Evolutionary conservation across 2,329 filamentous ascomycete genomes (phyloP).

Genomic region (Xylaria sp.): DNA sequence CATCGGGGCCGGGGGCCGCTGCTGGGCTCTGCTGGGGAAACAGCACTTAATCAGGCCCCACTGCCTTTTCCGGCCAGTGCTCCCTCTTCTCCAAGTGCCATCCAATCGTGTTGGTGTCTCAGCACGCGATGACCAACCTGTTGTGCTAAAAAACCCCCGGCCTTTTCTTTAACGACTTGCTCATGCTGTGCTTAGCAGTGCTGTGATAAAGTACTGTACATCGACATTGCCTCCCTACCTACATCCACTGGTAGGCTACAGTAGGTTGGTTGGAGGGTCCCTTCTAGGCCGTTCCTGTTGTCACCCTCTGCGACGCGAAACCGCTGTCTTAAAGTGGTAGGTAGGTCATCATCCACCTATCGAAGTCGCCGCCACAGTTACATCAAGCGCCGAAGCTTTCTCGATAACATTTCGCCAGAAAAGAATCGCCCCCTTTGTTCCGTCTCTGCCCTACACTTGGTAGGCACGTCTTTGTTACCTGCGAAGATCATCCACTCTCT

Average conservation of each 20-base stretch:
- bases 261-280: neutral
- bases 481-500: neutral
- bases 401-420: neutral
- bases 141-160: slow-evolving; percentile 11
- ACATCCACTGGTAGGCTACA: neutral
- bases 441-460: neutral
- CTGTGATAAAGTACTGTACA: no score
- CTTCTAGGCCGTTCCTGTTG: slow-evolving; percentile 6
- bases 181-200: neutral
- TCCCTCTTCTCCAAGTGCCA: slow-evolving; percentile 2
- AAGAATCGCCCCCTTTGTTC: neutral
- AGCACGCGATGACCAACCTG: slow-evolving; percentile 18
- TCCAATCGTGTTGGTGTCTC: slow-evolving; percentile 14
- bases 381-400: neutral
- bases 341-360: neutral
- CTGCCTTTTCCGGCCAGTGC: slow-evolving; percentile 15
- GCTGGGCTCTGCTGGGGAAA: neutral
- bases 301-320: slow-evolving; percentile 25
- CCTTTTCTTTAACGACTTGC: slow-evolving; percentile 9
- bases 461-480: no score
- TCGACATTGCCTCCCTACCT: no score
- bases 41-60: slow-evolving; percentile 17
- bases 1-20: slow-evolving; percentile 2
- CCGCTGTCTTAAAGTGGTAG: neutral
- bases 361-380: neutral